Evolutionary conservation across 371 early-diverging fungal genomes (phyloP).

Genomic region (Blastocladiella emersonii): DNA sequence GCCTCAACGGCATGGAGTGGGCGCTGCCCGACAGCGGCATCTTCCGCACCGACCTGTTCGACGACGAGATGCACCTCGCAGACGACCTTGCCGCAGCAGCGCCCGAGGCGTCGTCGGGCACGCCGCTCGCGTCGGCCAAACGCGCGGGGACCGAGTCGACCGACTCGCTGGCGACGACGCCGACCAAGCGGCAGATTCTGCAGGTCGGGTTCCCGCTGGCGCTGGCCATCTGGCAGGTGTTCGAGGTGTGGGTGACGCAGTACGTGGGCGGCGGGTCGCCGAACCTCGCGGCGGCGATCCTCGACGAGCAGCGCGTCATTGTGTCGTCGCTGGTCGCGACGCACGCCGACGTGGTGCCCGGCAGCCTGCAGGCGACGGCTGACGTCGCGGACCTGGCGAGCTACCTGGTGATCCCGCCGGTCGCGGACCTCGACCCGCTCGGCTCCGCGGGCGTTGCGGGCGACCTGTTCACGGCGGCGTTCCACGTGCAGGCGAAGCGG

Average conservation of each 20-base stretch:
- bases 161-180: background rate
- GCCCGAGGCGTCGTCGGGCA: background rate
- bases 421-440: background rate
- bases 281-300: conserved; percentile 16
- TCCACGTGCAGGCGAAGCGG: conserved; percentile 18
- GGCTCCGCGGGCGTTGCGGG: background rate
- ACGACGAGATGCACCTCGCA: conserved; percentile 3
- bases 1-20: conserved; percentile 6
- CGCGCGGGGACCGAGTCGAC: background rate
- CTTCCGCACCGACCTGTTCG: conserved; percentile 6
- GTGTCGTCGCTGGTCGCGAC: conserved; percentile 17
- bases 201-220: conserved; percentile 29
- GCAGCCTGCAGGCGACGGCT: too few relatives aligned
- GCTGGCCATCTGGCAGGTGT: conserved; percentile 35
- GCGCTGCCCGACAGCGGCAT: conserved; percentile 10
- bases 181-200: conserved; percentile 9
- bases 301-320: conserved; percentile 26
- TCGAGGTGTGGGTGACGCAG: conserved; percentile 29
- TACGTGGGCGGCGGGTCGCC: conserved; percentile 21
- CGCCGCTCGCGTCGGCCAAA: background rate
- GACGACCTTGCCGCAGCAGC: background rate
- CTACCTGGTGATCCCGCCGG: background rate
- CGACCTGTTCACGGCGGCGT: conserved; percentile 4
- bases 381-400: background rate
- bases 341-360: conserved; percentile 1